Conservation (phyloP, 2,329 filamentous ascomycete species). For the Grosmannia serpens region DNA sequence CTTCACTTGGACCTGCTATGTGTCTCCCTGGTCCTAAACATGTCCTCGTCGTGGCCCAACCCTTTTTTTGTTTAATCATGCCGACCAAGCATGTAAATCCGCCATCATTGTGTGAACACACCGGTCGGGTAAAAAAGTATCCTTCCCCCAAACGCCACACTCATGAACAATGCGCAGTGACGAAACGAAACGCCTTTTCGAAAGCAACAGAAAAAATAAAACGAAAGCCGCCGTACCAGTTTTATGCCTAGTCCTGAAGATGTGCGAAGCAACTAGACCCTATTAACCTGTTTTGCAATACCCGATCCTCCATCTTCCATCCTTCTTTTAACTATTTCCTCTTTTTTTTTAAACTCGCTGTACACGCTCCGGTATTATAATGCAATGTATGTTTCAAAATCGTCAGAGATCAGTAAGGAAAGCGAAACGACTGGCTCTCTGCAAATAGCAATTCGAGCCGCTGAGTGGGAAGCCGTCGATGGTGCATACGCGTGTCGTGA, state of each 20-base stretch:
- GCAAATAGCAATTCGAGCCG: background rate
- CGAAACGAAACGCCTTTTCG: background rate
- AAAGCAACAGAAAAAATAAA: background rate
- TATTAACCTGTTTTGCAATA: background rate
- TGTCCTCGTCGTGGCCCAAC: background rate
- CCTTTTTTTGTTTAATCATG: background rate
- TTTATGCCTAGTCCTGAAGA: background rate
- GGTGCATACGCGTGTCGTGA: background rate
- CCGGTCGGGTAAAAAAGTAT: background rate
- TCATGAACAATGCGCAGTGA: background rate
- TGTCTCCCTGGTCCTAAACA: background rate
- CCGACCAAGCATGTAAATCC: background rate
- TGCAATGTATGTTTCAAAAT: background rate
- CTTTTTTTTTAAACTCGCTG: background rate
- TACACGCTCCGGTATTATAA: background rate
- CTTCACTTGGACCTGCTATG: background rate
- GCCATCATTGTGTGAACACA: background rate
- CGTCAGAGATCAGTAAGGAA: background rate
- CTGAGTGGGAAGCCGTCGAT: background rate
- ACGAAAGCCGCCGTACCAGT: background rate
- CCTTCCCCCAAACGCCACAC: background rate
- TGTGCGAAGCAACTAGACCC: background rate
- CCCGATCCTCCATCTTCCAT: background rate
- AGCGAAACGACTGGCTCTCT: background rate
- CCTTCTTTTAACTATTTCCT: background rate